Base-by-base conservation (phyloP, 441 rosid species). In the Populus tomentosa region DNA sequence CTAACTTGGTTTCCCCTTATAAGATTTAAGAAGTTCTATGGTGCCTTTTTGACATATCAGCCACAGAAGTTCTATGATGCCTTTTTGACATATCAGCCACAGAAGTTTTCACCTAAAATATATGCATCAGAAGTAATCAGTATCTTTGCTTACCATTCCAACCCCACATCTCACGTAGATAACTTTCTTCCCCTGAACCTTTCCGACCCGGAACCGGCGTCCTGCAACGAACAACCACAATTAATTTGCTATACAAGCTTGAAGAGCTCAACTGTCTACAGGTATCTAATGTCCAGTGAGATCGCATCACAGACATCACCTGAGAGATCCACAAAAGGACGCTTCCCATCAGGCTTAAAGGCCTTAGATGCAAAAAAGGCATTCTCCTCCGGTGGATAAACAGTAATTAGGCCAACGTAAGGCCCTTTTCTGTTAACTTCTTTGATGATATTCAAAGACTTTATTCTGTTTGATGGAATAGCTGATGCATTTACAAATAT, bases 121-220 rank as follows among this genome's bases (percentile, higher is more conserved):
- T 40, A 40, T 40, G 46, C 46, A 40, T 40, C 11, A 9, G 3
- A 40, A 10, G 13, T 40, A 40, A 40, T 2, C 10, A 40, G 46
- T 40, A 46, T 46, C 20, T 46, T 46, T 46, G 20, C 46, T 28
- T 46, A 85, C 88, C 89, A 89, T 38, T 81, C 89, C 88, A 73
- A 53, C 7, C 23, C 92, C 89, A 75, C 90, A 89, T 80, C 85
- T 71, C n/a, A 85, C 89, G 64, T 81, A 85, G 75, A 87, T 73
- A 20, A 77, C 89, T 40, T 82, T 83, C 86, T 78, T 82, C 6
- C 77, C 85, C 2, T 83, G 75, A 30, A 84, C 71, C 26, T 36
- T 82, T 35, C 89, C 87, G 0, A 87, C 63, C 36, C 78, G 72
- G 71, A 84, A 86, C 65, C 87, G 78, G 64, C 87, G 71, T 10